Conservation (phyloP, 2,329 filamentous ascomycete genomes). For the Colletotrichum musicola region DNA sequence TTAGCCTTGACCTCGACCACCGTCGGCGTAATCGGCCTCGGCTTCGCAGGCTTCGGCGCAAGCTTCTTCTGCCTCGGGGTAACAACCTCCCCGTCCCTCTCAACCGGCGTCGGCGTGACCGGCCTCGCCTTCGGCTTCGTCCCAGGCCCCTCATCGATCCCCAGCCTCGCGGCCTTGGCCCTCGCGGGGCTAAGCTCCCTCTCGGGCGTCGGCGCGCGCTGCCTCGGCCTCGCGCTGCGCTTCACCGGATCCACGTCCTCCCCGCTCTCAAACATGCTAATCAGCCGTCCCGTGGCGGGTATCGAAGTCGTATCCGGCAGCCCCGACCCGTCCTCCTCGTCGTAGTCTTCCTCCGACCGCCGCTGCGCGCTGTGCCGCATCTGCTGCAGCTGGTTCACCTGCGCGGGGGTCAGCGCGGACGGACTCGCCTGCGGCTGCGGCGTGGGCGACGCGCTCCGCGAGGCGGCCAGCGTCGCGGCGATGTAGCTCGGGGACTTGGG, state of each 20-base stretch:
- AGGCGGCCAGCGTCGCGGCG: constrained; percentile 67
- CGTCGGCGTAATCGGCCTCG: background rate
- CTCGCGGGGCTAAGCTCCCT: constrained; percentile 44
- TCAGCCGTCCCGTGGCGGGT: constrained; percentile 72
- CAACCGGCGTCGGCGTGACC: constrained; percentile 1
- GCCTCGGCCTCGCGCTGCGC: constrained; percentile 43
- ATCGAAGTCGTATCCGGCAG: constrained; percentile 69
- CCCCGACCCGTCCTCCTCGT: constrained; percentile 47
- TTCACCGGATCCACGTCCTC: constrained; percentile 50
- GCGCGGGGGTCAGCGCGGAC: constrained; percentile 23
- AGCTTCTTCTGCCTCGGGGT: background rate
- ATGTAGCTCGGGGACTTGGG: constrained; percentile 70
- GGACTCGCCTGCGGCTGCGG: constrained; percentile 34
- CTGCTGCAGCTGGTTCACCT: constrained; percentile 36
- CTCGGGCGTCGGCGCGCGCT: constrained; percentile 49
- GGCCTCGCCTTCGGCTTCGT: constrained; percentile 42
- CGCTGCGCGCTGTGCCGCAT: constrained; percentile 25
- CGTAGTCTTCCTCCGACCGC: constrained; percentile 45
- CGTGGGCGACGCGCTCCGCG: constrained; percentile 39
- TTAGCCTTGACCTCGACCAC: no score
- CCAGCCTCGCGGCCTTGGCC: constrained; percentile 30
- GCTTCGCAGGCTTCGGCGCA: background rate
- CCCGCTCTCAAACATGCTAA: constrained; percentile 73
- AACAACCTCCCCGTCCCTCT: no score
- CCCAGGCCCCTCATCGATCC: constrained; percentile 1